Conservation (phyloP, 73 alveolate genomes). For the Tetrahymena malaccensis region DNA sequence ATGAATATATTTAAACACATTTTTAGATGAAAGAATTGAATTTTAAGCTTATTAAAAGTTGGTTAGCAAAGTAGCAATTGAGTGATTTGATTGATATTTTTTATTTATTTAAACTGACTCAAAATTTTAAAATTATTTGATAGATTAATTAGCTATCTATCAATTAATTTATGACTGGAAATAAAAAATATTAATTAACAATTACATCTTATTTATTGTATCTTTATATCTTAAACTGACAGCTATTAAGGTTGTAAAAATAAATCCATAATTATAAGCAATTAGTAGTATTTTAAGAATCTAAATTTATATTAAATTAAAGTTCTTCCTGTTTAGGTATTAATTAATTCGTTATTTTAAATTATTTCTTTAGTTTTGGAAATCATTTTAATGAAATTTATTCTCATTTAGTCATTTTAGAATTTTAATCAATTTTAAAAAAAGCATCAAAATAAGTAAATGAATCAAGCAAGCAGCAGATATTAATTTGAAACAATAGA, state of each 20-base stretch:
- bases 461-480: background rate
- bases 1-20: too few species aligned
- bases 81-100: background rate
- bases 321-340: too few species aligned
- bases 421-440: background rate
- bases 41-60: too few species aligned
- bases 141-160: background rate
- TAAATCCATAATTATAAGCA: background rate
- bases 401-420: background rate
- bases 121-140: too few species aligned
- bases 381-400: too few species aligned
- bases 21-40: too few species aligned
- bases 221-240: background rate
- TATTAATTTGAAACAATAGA: background rate
- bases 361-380: too few species aligned
- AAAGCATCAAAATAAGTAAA: background rate
- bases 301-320: too few species aligned
- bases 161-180: background rate
- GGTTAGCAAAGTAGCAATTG: background rate
- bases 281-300: too few species aligned
- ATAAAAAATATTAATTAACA: too few species aligned
- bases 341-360: too few species aligned
- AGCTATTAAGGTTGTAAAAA: background rate
- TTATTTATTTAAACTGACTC: background rate
- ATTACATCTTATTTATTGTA: background rate